Conservation (phyloP, 129 eudicot genomes). For the Flaveria sonorensis region DNA sequence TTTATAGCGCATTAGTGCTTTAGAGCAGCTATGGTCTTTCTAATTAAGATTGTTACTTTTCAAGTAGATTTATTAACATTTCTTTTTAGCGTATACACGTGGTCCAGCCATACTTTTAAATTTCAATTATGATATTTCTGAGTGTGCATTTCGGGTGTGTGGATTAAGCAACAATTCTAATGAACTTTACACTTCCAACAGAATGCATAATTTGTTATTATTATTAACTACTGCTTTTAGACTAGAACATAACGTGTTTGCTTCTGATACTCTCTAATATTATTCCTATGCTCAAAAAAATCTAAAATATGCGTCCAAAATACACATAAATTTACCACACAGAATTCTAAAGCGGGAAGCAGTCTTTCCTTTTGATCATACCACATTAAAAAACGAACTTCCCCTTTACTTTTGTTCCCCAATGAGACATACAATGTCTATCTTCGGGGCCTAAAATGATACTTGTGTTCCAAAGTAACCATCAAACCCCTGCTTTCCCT, state of each 20-base stretch:
- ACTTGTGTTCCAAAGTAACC: neutral
- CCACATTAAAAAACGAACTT: constrained; percentile 29
- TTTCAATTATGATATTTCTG: neutral
- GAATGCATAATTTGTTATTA: neutral
- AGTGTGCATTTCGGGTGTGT: neutral
- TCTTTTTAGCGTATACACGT: neutral
- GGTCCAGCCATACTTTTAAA: neutral
- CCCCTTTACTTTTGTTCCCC: constrained; percentile 37
- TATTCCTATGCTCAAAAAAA: constrained; percentile 10
- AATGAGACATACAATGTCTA: constrained; percentile 3
- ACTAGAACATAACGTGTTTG: neutral
- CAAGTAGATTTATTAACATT: neutral
- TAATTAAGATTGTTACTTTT: neutral
- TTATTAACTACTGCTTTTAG: neutral
- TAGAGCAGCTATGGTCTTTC: neutral
- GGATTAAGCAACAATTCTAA: neutral
- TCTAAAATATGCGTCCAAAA: neutral
- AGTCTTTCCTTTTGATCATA: constrained; percentile 31
- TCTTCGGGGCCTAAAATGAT: constrained; percentile 31
- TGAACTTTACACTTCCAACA: neutral
- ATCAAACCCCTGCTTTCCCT: neutral
- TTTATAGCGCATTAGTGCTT: neutral
- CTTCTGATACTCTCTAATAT: neutral
- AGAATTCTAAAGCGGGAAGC: constrained; percentile 27
- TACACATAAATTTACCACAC: too few relatives aligned